Evolutionary conservation across 331 rosid species (phyloP).

Genomic region (Malus hybrid): DNA sequence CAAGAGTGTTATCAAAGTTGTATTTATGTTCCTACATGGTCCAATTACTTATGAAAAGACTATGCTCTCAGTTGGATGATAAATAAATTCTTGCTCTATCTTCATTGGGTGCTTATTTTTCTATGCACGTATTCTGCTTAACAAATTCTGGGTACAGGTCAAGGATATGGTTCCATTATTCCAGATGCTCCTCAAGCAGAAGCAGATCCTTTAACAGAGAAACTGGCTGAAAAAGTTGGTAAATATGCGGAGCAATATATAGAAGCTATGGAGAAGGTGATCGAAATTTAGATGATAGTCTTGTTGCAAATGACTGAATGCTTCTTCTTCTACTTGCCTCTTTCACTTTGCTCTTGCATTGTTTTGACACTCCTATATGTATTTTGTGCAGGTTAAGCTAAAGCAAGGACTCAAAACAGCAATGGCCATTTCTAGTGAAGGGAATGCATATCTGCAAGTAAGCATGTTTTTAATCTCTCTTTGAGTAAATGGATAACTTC

Average conservation of each 20-base stretch:
- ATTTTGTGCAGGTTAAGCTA: slow-evolving; percentile 64
- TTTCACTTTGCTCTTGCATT: slow-evolving; percentile 11
- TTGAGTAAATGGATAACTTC: not conserved
- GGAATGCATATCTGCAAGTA: slow-evolving; percentile 88
- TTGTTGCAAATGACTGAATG: not conserved
- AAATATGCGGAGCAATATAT: slow-evolving; percentile 61
- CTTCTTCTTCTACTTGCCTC: not conserved
- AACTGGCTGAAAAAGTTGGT: slow-evolving; percentile 56
- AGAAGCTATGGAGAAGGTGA: slow-evolving; percentile 95
- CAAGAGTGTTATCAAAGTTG: not conserved
- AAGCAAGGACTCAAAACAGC: slow-evolving; percentile 87
- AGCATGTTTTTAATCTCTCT: slow-evolving; percentile 10
- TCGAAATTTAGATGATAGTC: not conserved
- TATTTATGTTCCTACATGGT: not conserved
- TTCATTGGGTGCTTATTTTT: not conserved
- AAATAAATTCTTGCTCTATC: not conserved
- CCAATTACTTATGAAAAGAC: not conserved
- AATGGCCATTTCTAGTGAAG: slow-evolving; percentile 81
- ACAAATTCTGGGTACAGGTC: slow-evolving; percentile 32
- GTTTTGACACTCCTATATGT: slow-evolving; percentile 9
- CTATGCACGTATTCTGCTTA: not conserved
- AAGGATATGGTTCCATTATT: slow-evolving; percentile 73
- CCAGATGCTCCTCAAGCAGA: slow-evolving; percentile 48
- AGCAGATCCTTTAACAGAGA: slow-evolving; percentile 45
- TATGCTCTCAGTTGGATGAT: not conserved